These are phyloP conservation scores for Candida glucosophila DNA, from an alignment of 1,139 yeast genomes.

Conservation along the genomic window DNA sequence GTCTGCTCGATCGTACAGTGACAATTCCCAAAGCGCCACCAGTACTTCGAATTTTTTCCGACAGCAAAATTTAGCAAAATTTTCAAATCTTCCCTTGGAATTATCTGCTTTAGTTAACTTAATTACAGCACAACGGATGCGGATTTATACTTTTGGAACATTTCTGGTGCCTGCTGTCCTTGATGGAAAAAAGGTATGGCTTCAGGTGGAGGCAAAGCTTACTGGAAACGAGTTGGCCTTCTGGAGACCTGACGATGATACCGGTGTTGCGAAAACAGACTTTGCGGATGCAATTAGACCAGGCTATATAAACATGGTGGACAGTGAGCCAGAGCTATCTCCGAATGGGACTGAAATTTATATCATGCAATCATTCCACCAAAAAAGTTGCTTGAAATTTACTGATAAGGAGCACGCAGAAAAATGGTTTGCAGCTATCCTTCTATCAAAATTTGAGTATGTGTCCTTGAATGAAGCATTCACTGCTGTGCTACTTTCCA, in stretches of 20 bases:
- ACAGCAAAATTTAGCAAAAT: too few relatives aligned
- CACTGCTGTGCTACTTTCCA: conserved; percentile 48
- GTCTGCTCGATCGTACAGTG: conserved; percentile 7
- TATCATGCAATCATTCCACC: conserved; percentile 30
- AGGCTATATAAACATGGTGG: conserved; percentile 42
- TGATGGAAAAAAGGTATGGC: conserved; percentile 18
- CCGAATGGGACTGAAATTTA: conserved; percentile 12
- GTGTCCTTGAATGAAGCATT: conserved; percentile 45
- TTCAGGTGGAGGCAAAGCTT: conserved; percentile 36
- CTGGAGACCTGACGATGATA: conserved; percentile 28
- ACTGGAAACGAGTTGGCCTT: conserved; percentile 46
- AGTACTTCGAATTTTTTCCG: too few relatives aligned
- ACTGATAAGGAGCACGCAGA: conserved; percentile 22
- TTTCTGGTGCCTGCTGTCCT: conserved; percentile 16
- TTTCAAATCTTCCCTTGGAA: conserved; percentile 30
- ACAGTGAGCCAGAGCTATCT: conserved; percentile 25
- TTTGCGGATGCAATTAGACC: conserved; percentile 30
- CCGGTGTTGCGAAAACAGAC: conserved; percentile 21
- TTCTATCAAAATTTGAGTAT: conserved; percentile 42
- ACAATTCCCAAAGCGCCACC: conserved; percentile 15
- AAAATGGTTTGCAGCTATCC: conserved; percentile 38
- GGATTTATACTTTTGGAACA: conserved; percentile 29
- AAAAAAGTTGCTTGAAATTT: conserved; percentile 27
- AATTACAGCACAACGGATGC: conserved; percentile 31
- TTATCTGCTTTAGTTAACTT: conserved; percentile 34